phyloP scores from a whole-genome alignment of 345 rosid species.

The Corchorus capsularis region DNA sequence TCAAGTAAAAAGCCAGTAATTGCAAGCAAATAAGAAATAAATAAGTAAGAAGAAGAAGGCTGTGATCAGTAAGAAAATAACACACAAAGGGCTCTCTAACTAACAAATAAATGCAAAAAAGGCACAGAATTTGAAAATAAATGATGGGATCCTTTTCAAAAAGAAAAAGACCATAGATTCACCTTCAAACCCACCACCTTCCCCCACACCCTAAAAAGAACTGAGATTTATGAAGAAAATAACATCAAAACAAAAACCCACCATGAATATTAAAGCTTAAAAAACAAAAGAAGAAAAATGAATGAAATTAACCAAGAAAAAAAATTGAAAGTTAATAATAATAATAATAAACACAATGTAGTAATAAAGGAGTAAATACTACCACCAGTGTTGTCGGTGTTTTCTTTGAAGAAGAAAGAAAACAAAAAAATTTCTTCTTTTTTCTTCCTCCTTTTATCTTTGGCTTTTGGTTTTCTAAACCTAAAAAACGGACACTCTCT shows the following conservation, averaged over 20 bases:
- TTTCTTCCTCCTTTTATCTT: conserved; percentile 11
- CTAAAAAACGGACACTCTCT: conserved; percentile 4
- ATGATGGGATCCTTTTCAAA: neutral
- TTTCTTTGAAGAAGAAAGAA: conserved; percentile 16
- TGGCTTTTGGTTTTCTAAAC: conserved; percentile 23
- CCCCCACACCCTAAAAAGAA: neutral
- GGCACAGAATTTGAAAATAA: neutral
- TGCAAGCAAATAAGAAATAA: neutral
- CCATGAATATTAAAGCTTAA: neutral
- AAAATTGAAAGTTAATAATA: neutral
- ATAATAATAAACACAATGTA: neutral
- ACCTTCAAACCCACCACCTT: neutral
- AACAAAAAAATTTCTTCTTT: neutral
- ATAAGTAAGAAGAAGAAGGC: neutral
- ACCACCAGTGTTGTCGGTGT: conserved; percentile 27
- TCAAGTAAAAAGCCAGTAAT: neutral
- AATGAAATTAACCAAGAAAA: conserved; percentile 1
- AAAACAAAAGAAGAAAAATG: neutral
- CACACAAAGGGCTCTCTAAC: neutral
- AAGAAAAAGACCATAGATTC: neutral
- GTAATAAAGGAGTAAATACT: conserved; percentile 17
- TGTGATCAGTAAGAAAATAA: neutral
- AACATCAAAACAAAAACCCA: conserved; percentile 7
- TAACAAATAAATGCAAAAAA: neutral
- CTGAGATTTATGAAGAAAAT: no score